phyloP scores from a whole-genome alignment of 768 basidiomycete genomes.

The Trametopsis cervina region DNA sequence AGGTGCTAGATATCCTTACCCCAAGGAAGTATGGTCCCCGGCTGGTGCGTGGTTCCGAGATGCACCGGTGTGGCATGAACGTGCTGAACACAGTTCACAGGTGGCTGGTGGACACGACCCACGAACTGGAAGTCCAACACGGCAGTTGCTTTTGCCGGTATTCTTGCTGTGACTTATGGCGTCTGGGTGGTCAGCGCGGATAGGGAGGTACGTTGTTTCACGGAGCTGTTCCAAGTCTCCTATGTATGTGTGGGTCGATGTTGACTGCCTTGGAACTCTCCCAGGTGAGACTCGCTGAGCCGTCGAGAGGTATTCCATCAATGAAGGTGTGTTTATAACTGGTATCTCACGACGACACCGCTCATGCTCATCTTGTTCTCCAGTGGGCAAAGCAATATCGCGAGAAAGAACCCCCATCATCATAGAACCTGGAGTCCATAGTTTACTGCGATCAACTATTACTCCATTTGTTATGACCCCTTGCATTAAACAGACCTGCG shows the following conservation, averaged over 20 bases:
- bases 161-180: conserved; percentile 56
- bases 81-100: conserved; percentile 31
- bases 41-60: conserved; percentile 48
- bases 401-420: no score
- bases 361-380: conserved; percentile 2
- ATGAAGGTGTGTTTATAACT: conserved; percentile 48
- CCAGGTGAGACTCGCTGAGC: conserved; percentile 54
- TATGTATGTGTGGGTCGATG: not conserved
- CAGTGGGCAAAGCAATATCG: conserved; percentile 3
- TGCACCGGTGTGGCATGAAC: conserved; percentile 1
- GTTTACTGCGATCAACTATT: no score
- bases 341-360: not conserved
- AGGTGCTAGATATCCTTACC: conserved; percentile 85
- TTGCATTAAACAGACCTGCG: no score
- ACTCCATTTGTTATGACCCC: no score
- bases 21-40: conserved; percentile 93
- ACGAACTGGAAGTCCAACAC: conserved; percentile 89
- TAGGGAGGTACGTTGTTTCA: conserved; percentile 56
- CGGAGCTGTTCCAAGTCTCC: not conserved
- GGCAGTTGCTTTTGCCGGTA: conserved; percentile 60
- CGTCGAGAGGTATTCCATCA: conserved; percentile 69
- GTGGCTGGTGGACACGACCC: conserved; percentile 95
- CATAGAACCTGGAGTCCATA: no score
- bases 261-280: not conserved
- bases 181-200: conserved; percentile 71